These are phyloP conservation scores for Graphilbum sp. DNA, from an alignment of 2,329 filamentous ascomycete species.

Conservation along the genomic window DNA sequence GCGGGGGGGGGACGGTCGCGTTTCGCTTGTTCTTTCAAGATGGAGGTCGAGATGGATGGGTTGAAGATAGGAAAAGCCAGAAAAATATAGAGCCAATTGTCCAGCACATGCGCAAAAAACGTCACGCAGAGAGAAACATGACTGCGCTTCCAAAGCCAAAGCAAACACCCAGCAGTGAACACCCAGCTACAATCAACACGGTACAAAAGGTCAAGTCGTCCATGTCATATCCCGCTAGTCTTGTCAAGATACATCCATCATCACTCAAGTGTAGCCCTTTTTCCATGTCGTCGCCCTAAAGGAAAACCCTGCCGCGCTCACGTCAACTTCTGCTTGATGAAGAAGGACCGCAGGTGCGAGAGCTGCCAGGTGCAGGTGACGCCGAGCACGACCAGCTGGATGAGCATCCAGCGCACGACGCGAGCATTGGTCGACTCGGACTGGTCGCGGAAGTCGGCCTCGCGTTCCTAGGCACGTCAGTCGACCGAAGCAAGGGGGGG, in stretches of 20 bases:
- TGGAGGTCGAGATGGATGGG: background rate
- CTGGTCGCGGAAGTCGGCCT: constrained; percentile 95
- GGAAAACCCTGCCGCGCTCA: constrained; percentile 24
- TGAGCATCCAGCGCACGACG: constrained; percentile 84
- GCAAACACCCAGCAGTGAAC: too few relatives aligned
- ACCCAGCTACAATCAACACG: too few relatives aligned
- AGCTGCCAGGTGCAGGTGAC: constrained; percentile 93
- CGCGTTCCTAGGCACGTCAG: constrained; percentile 55
- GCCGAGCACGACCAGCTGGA: constrained; percentile 72
- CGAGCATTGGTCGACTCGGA: constrained; percentile 84
- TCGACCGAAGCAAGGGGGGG: background rate
- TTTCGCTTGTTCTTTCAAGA: constrained; percentile 2
- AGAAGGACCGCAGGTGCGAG: constrained; percentile 88
- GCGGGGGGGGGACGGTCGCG: background rate
- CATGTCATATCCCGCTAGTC: too few relatives aligned
- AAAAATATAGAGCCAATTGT: background rate
- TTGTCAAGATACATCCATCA: too few relatives aligned
- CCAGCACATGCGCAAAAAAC: too few relatives aligned
- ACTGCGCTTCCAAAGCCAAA: too few relatives aligned
- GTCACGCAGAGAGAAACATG: background rate
- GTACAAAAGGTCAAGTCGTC: background rate
- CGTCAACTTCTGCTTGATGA: constrained; percentile 99
- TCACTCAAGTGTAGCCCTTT: too few relatives aligned
- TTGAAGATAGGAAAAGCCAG: background rate
- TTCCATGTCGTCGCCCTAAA: too few relatives aligned